Base-by-base conservation (phyloP, 495 filamentous ascomycete species). In the Aspergillus campestris region DNA sequence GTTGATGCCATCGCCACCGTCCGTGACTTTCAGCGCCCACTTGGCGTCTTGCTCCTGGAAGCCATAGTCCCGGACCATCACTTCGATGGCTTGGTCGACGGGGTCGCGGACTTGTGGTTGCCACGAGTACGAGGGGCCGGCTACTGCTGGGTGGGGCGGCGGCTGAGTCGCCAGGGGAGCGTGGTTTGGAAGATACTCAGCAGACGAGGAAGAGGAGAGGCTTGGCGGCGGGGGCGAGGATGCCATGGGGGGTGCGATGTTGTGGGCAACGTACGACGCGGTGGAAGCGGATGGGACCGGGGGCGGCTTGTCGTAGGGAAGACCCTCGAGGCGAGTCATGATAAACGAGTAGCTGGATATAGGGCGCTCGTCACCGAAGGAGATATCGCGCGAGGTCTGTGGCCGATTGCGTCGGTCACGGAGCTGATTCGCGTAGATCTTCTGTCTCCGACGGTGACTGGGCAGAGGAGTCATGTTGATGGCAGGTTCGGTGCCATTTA, bases 1-100 rank as follows among this genome's bases (percentile, higher is more conserved):
- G 38, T 76, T 66, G 14, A 78, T 67, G 2, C 66, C 66, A 28
- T 78, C 73, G 12, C 74, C 74, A 1, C 59, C 73, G 45, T 78
- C 74, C 0, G 72, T 76, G 41, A 74, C 66, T 29, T 74, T 74
- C 8, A 78, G 53, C 8, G 74, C 74, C 64, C 71, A 74, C 45
- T 72, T 74, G 3, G 68, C 72, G 34, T 75, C 72, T 28, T 69
- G 58, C 34, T 64, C 55, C 28, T 59, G 45, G 47, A 76, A 78
- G 5, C 74, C 74, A 18, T 76, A 66, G 8, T 70, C 66, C 8
- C 61, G 51, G 3, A 76, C 74, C 48, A 78, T 67, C 32, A 58
- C 54, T 13, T 64, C 49, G 27, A 78, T 70, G 6, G 74, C 74
- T 9, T 63, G 64, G 42, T 78, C 74, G 13, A 73, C 72, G 5